These are phyloP conservation scores for Lasiodiplodia citricola DNA, from an alignment of 2,329 filamentous ascomycete species.

Conservation along the genomic window DNA sequence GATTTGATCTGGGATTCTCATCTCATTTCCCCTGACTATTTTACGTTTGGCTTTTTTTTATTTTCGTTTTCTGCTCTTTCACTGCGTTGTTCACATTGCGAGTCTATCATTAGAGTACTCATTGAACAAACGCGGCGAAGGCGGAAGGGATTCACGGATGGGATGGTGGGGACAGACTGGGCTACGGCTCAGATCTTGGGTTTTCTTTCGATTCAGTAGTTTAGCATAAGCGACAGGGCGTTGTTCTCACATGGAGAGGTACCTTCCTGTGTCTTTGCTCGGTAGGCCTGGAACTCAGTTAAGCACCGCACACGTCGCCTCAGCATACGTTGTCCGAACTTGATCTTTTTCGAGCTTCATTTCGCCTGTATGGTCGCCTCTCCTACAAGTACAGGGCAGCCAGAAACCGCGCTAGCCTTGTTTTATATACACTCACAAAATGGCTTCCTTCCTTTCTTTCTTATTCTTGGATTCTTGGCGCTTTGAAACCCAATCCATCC, in stretches of 20 bases:
- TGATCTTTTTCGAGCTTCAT: constrained; percentile 9
- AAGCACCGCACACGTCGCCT: not conserved
- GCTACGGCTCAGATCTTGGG: constrained; percentile 1
- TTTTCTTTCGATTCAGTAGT: not conserved
- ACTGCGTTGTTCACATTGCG: not conserved
- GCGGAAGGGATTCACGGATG: not conserved
- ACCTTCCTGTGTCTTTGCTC: not conserved
- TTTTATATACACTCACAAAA: constrained; percentile 6
- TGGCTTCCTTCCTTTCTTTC: constrained; percentile 1
- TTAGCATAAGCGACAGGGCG: constrained; percentile 14
- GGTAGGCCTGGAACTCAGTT: not conserved
- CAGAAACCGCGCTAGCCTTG: constrained; percentile 13
- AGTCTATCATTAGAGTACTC: not conserved
- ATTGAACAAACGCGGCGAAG: not conserved
- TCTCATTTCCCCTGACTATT: not conserved
- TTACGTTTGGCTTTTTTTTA: not conserved
- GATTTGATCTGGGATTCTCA: not conserved
- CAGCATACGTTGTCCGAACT: not conserved
- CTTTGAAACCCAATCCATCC: not conserved
- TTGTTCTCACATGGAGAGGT: not conserved
- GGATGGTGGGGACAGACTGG: not conserved
- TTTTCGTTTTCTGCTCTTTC: not conserved
- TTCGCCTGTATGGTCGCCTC: constrained; percentile 2
- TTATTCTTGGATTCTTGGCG: not conserved
- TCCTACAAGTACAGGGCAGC: constrained; percentile 20